Base-by-base conservation (phyloP, 176 grass and related monocot species). In the Phyllostachys edulis region DNA sequence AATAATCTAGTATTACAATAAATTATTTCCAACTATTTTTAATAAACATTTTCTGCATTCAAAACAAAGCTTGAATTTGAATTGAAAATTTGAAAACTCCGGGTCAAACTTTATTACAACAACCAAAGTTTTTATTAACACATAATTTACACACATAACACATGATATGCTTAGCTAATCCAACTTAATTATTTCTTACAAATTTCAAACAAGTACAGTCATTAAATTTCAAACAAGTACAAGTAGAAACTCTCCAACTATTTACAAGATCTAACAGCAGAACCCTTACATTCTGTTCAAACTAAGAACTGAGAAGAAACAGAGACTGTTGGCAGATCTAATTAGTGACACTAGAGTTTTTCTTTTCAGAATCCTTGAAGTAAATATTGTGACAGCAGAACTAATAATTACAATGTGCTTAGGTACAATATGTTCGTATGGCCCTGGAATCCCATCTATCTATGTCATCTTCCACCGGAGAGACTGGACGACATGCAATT, bases 401-500 rank as follows among this genome's bases (percentile, higher is more conserved):
- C 17, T 20, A 72, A 18, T 39, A 76, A 24, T 18, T 71, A 72
- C 24, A 62, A 10, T 72, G 11, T 10, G 21, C 16, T 47, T 20
- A 75, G 17, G 9, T 38, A 57, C 73, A 54, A 6, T 40, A 23
- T 13, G 36, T 57, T 24, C 10, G 4, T 76, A 11, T 23, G 37
- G 20, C 73, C 71, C 4, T 14, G 57, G 44, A 65, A 23, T 39
- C 27, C 13, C 32, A 66, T 77, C 63, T 49, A 16, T 34, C 47
- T 56, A 46, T 69, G 3, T 85, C 64, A 85, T 69, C 83, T 85
- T 78, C 74, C 83, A 46, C 52, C 20, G 5, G 65, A 61, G 74
- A 85, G 54, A 39, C 64, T 62, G 32, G 32, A 34, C 32, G 32
- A 34, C 32, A 34, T 34, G 32, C 32, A 1, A 2, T 34, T 34